Percentiles rank a stretch among this genome's conserved stretches.
These are phyloP conservation scores for Diospyros kaki DNA, from an alignment of 148 eudicot species.

Conservation along the genomic window DNA sequence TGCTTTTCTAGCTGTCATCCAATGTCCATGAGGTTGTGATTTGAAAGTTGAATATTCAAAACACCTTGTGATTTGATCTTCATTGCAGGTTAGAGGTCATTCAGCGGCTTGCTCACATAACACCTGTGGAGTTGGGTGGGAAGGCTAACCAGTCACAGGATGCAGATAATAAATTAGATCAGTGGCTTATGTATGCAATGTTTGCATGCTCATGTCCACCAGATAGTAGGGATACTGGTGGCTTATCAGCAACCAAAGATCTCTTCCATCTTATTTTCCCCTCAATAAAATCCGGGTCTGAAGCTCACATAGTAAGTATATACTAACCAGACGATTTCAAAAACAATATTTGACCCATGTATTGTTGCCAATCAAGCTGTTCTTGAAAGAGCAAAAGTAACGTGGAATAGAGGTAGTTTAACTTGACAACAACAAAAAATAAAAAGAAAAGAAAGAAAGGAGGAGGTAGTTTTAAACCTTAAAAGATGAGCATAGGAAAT, in stretches of 20 bases:
- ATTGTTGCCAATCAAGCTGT: neutral
- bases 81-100: slow-evolving; percentile 74
- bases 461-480: neutral
- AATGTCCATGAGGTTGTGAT: neutral
- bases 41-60: neutral
- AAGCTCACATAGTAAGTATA: slow-evolving; percentile 78
- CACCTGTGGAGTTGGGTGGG: slow-evolving; percentile 92
- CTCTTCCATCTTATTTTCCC: slow-evolving; percentile 89
- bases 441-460: too few species aligned
- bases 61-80: neutral
- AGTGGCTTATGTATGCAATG: slow-evolving; percentile 98
- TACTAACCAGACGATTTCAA: slow-evolving; percentile 9
- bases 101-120: slow-evolving; percentile 88
- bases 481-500: neutral
- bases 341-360: neutral
- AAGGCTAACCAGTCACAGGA: slow-evolving; percentile 90
- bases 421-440: too few species aligned
- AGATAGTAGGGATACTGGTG: slow-evolving; percentile 68
- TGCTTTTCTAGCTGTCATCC: slow-evolving; percentile 2
- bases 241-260: slow-evolving; percentile 67
- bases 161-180: slow-evolving; percentile 87
- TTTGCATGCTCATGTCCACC: slow-evolving; percentile 98
- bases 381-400: neutral
- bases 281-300: slow-evolving; percentile 92
- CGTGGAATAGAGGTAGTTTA: neutral